phyloP scores from a whole-genome alignment of 2,329 filamentous ascomycete species.

The Xylariaceae sp. region DNA sequence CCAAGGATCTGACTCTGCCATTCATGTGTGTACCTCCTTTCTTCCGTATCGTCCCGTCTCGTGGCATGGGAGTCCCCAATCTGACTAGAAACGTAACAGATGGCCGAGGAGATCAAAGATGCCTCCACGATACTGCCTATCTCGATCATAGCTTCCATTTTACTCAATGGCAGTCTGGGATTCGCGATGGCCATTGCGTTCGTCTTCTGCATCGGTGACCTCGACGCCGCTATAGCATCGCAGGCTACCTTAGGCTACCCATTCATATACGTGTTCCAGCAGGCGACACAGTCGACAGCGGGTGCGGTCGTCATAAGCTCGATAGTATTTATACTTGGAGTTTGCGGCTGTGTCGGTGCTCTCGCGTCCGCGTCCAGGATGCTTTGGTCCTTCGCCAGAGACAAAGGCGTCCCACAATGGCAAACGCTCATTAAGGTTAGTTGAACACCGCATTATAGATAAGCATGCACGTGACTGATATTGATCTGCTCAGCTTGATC shows the following conservation, averaged over 20 bases:
- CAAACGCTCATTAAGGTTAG: constrained; percentile 18
- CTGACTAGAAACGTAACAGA: too few relatives aligned
- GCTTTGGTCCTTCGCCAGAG: constrained; percentile 24
- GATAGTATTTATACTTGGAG: constrained; percentile 15
- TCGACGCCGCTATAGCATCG: constrained; percentile 11
- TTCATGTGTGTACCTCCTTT: not conserved
- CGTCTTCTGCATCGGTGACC: constrained; percentile 18
- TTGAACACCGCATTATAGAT: too few relatives aligned
- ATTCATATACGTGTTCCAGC: constrained; percentile 22
- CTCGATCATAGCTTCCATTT: constrained; percentile 17
- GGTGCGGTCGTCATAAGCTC: constrained; percentile 24
- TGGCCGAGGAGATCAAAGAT: constrained; percentile 19
- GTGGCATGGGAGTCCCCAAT: too few relatives aligned
- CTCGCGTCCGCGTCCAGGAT: constrained; percentile 20
- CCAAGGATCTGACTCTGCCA: not conserved
- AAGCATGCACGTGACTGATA: too few relatives aligned
- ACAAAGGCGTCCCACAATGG: constrained; percentile 17
- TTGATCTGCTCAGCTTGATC: too few relatives aligned
- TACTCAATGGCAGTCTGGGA: constrained; percentile 18
- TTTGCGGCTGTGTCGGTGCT: constrained; percentile 16
- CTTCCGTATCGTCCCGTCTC: too few relatives aligned
- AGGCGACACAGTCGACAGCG: constrained; percentile 14
- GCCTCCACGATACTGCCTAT: constrained; percentile 16
- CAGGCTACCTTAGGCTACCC: constrained; percentile 20
- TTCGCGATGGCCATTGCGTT: constrained; percentile 19